Evolutionary conservation across 768 basidiomycete species (phyloP), one percentile per base, ranked within the genome.

Genomic region (Neoboletus magnificus): DNA sequence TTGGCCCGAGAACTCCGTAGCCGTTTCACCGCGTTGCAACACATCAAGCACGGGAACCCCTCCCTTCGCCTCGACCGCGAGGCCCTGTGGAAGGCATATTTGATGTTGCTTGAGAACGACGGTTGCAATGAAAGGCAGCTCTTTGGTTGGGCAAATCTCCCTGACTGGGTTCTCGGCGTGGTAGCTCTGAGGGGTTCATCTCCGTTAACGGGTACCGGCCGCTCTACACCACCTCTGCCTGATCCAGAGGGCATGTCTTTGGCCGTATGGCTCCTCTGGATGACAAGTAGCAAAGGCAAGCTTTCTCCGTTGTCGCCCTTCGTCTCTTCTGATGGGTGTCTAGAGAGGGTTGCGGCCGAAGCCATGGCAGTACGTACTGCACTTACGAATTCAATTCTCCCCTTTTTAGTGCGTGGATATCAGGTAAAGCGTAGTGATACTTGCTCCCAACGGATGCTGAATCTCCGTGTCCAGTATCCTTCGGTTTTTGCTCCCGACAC

Each of bases 101-200:
- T 83, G 35, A 82, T 84, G 80, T 59, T 82, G 44, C 65, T 77
- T 23, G 83, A 84, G 65, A 77, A 79, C 43, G 81, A 81, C 49
- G 77, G 77, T 22, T 65, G 67, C 55, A 82, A 82, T 55, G 69
- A 73, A 49, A 58, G 60, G 1, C 82, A 81, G 41, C 70, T 82
- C 20, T 45, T 71, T 22, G 54, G 63, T 22, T 81, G 78, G 76
- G 79, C 79, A 39, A 62, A 61, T 41, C 55, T 79, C 3, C 59
- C 66, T 2, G 57, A 57, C 16, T 72, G 69, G 66, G 45, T 68
- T 2, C n/a, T 62, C 7, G 62, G 57, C 9, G 65, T 55, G 32
- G 45, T 57, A 9, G 53, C 50, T 25, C 44, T 59, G 2, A 60
- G 62, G 48, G 59, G 50, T n/a, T 32, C 41, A 30, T 40, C 55